Conservation (phyloP, 495 filamentous ascomycete species). For the Platismatia glauca region DNA sequence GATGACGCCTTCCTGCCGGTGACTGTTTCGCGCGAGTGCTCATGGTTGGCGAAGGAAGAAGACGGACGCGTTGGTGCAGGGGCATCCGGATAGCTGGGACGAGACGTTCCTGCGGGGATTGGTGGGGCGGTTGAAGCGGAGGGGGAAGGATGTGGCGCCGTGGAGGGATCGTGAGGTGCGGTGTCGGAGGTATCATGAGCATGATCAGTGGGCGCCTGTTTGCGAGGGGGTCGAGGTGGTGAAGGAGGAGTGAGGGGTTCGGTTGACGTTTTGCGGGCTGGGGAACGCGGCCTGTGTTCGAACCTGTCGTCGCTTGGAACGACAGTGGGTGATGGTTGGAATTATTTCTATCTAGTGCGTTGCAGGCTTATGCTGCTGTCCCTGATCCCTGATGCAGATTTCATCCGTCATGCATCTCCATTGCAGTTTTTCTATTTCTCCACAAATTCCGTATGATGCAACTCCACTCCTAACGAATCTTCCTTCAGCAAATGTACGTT, state of each 20-base stretch:
- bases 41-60: conserved; percentile 28
- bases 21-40: background rate
- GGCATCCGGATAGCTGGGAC: conserved; percentile 33
- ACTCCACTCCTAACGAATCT: conserved; percentile 26
- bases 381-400: background rate
- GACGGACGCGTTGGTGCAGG: conserved; percentile 36
- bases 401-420: background rate
- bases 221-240: conserved; percentile 9
- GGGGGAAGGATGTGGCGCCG: conserved; percentile 17
- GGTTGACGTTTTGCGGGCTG: background rate
- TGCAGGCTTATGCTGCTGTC: background rate
- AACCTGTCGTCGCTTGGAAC: background rate
- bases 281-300: background rate
- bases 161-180: conserved; percentile 16
- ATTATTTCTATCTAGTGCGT: background rate
- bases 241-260: background rate
- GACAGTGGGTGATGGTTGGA: background rate
- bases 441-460: conserved; percentile 21
- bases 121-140: conserved; percentile 22
- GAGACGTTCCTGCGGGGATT: conserved; percentile 23
- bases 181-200: conserved; percentile 23
- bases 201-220: conserved; percentile 15
- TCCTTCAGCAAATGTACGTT: conserved; percentile 34
- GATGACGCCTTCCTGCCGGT: background rate
- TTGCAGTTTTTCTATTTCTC: conserved; percentile 3